Evolutionary conservation across 148 eudicot genomes (phyloP).

Genomic region (Rhododendron griersonianum): DNA sequence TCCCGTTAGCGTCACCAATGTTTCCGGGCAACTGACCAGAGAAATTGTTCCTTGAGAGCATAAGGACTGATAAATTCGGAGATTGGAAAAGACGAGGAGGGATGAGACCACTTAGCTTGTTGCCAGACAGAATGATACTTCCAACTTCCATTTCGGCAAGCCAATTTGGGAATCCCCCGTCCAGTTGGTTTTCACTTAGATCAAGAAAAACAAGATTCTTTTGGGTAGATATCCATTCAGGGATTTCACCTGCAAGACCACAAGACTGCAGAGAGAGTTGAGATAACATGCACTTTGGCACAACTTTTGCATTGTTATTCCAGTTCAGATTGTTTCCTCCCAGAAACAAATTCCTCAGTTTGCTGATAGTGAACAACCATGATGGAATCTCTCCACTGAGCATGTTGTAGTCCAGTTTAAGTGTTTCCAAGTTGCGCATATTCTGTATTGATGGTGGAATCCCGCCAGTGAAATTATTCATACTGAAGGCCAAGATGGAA

Average conservation of each 20-base stretch:
- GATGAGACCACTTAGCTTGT: conserved; percentile 42
- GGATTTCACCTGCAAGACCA: conserved; percentile 36
- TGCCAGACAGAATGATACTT: conserved; percentile 43
- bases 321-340: conserved; percentile 33
- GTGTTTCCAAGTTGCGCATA: conserved; percentile 27
- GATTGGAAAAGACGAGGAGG: conserved; percentile 47
- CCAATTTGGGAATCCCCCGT: conserved; percentile 42
- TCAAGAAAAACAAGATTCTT: conserved; percentile 38
- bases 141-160: conserved; percentile 50
- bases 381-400: conserved; percentile 39
- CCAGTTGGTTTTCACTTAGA: conserved; percentile 38
- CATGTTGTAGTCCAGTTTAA: conserved; percentile 32
- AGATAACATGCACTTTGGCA: conserved; percentile 37
- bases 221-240: conserved; percentile 46
- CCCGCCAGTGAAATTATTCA: conserved; percentile 35
- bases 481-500: conserved; percentile 28
- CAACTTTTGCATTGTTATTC: conserved; percentile 24
- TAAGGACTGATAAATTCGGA: conserved; percentile 38
- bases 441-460: conserved; percentile 34
- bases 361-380: conserved; percentile 36
- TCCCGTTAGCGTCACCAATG: conserved; percentile 36
- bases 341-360: conserved; percentile 24
- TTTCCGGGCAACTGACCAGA: conserved; percentile 48
- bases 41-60: conserved; percentile 46
- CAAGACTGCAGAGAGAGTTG: conserved; percentile 39